Base-by-base conservation (phyloP, 78 protist species). In the Dictyostelium capitatum region DNA sequence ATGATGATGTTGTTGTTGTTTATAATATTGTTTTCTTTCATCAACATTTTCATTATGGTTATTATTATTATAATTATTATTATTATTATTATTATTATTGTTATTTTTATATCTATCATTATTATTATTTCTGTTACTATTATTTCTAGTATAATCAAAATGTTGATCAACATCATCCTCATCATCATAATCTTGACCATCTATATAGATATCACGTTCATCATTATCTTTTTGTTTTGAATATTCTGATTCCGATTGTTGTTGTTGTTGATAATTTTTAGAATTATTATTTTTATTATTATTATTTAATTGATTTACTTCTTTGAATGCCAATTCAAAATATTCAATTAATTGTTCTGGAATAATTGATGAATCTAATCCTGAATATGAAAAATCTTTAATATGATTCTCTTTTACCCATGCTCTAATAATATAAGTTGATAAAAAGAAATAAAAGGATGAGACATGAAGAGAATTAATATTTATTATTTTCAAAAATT, bases 401-500 rank as follows among this genome's bases (percentile, higher is more conserved):
- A 85, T 59, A 85, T 75, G 6, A 50, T 23, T 32, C 1, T 77
- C 83, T 46, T 74, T 75, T 10, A 85, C 50, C 92, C 92, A 74
- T 17, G 72, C 12, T n/a, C 92, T 85, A 23, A 47, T 46, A 6
- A 4, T 25, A 15, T 59, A 59, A 17, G n/a, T 15, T 37, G 4
- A 72, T 15, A 32, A 46, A 77, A 53, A 77, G 54, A 3, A 70
- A 3, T 6, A 41, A 46, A 51, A 20, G 28, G 2, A 50, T n/a
- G 14, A 28, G 43, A 64, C 4, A 64, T 12, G 6, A 81, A 53
- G 9, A 3, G 48, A 67, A 17, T 43, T 50, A 51, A 67, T 62
- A 2, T 41, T 46, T n/a, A n/a, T n/a, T n/a, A n/a, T n/a, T n/a
- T n/a, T n/a, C n/a, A n/a, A n/a, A n/a, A n/a, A n/a, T n/a, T n/a